A percentile compares a stretch with the other conserved stretches of the same genome.
Evolutionary conservation across 2,329 filamentous ascomycete species (phyloP).

Genomic region (Calonectria naviculata): DNA sequence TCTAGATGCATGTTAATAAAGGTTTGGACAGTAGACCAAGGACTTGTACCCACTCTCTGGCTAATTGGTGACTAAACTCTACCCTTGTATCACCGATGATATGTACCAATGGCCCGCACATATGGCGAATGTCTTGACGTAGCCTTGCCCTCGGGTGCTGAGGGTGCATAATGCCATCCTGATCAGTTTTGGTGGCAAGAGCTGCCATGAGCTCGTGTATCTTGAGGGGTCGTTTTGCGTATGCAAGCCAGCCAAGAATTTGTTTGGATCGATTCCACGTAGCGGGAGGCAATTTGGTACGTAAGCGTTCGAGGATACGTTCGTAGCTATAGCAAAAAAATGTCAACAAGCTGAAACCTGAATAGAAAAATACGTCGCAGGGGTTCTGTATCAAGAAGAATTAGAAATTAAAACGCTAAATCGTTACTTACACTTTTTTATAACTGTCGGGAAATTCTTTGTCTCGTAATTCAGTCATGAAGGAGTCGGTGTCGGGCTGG

Average conservation of each 20-base stretch:
- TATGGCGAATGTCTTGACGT: slow-evolving; percentile 39
- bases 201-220: slow-evolving; percentile 54
- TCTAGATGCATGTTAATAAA: neutral
- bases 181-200: slow-evolving; percentile 38
- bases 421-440: neutral
- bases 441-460: neutral
- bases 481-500: slow-evolving; percentile 22
- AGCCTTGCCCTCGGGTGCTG: slow-evolving; percentile 36
- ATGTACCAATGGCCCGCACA: slow-evolving; percentile 52
- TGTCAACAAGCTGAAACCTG: neutral
- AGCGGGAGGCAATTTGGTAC: neutral
- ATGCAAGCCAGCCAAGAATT: slow-evolving; percentile 53
- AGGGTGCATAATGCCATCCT: neutral
- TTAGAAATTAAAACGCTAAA: too few relatives aligned
- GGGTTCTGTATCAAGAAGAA: too few relatives aligned
- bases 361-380: too few relatives aligned
- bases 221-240: slow-evolving; percentile 51
- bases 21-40: neutral
- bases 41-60: slow-evolving; percentile 42
- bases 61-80: slow-evolving; percentile 52
- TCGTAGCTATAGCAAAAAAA: slow-evolving; percentile 39
- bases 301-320: slow-evolving; percentile 33
- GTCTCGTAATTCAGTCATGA: slow-evolving; percentile 20
- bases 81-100: slow-evolving; percentile 44
- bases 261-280: slow-evolving; percentile 32